Evolutionary conservation across 768 basidiomycete species (phyloP).

Genomic region (Boletus rufocinnamomeus): DNA sequence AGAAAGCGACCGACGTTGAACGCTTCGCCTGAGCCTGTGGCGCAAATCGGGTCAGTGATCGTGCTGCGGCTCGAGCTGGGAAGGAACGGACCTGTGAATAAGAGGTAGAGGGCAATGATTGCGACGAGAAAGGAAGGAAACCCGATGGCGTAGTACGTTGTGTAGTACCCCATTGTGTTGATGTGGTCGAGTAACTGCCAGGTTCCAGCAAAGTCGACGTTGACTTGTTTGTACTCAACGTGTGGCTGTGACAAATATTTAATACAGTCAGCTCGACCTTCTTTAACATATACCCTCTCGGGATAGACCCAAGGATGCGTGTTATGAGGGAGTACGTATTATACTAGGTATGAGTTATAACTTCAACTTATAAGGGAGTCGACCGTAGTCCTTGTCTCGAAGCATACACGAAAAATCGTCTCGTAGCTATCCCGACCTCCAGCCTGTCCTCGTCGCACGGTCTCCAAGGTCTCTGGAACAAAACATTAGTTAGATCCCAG

Average conservation of each 20-base stretch:
- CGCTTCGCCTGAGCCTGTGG: conserved; percentile 77
- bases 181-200: background rate
- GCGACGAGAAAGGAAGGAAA: conserved; percentile 63
- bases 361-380: no score
- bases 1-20: conserved; percentile 95
- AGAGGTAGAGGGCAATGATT: conserved; percentile 78
- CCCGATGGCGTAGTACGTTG: conserved; percentile 64
- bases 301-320: no score
- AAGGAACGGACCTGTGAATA: conserved; percentile 75
- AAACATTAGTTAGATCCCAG: background rate
- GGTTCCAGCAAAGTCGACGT: background rate
- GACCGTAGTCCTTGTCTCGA: no score
- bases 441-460: conserved; percentile 11
- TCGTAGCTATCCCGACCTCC: conserved; percentile 6
- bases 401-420: background rate
- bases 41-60: conserved; percentile 4
- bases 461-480: conserved; percentile 22
- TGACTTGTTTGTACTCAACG: conserved; percentile 11
- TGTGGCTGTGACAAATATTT: conserved; percentile 23
- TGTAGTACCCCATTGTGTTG: conserved; percentile 32
- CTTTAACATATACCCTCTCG: no score
- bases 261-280: no score
- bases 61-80: background rate
- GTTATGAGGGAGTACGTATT: no score
- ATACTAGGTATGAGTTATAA: no score